Evolutionary conservation across 2,329 filamentous ascomycete species (phyloP), one percentile per base, ranked within the genome.

Genomic region (Rhinocladiella similis): DNA sequence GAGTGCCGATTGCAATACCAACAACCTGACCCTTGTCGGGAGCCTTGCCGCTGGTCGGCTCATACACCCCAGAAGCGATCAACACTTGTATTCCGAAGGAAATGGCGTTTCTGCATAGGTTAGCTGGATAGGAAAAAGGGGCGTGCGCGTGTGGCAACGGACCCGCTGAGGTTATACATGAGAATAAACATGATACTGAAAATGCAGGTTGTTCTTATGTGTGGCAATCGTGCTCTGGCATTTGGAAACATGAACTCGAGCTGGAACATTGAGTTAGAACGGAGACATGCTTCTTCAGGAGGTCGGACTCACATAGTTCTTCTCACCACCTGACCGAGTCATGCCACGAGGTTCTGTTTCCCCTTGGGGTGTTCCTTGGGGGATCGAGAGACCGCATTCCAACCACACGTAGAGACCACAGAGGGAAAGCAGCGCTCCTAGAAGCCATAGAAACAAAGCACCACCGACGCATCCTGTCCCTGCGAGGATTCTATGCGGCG

Each of bases 1-100:
- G 70, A 0, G 74, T 69, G 3, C 67, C 72, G 22, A 83, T 70
- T 0, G 81, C 80, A 38, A 83, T 74, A 3, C 74, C 80, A 29
- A 77, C 71, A 12, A 78, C 73, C 2, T 70, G 54, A 12, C 70
- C 71, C 10, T 53, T 55, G 35, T 38, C 35, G 3, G 35, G 35
- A 14, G 35, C 35, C 13, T 38, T 10, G 35, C 35, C 35, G 35
- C n/a, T 38, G 5, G 5, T 16, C n/a, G 58, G 50, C 38, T 56
- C 65, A 33, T 68, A 47, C 7, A 68, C 63, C 2, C 74, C 70
- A 1, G 76, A 65, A 5, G 70, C 70, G 18, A 67, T 59, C 38
- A 72, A 50, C 10, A 68, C 72, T 47, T 76, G 71, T 1, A 72
- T 63, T 9, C 73, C 77, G 60, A 81, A 81, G 48, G 70, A 70